Evolutionary conservation across 2,329 filamentous ascomycete genomes (phyloP), one percentile per base, ranked within the genome.

Genomic region (Myriosclerotinia scirpicola): DNA sequence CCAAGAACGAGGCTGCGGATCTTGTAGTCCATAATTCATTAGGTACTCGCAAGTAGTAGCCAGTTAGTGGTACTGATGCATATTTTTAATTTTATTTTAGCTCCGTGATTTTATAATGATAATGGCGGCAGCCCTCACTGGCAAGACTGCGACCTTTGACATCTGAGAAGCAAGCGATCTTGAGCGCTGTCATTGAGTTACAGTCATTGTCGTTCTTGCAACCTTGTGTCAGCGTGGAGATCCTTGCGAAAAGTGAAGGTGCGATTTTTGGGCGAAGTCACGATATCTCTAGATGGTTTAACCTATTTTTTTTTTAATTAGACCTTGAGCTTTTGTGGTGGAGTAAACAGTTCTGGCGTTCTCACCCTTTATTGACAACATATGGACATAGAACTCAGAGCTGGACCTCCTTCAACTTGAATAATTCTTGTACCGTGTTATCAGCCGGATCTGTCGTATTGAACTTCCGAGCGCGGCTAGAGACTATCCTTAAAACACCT

Each of bases 1-100:
- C 30, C 14, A 61, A 50, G 34, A 38, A 50, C 58, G 22, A 61
- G 58, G 58, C 58, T 61, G 44, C n/a, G 15, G 50, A 3, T 12
- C 26, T n/a, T 26, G 34, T 20, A 61, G 30, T 50, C 34, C n/a
- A 20, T 61, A 22, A 6, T 50, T 26, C 0, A 38, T 38, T 34
- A 22, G 34, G 8, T 38, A 26, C 50, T 14, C n/a, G n/a, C 20
- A 9, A 38, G 20, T 36, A 26, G 34, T 26, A 61, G 34, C n/a
- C 8, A 50, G 15, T 8, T 38, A 34, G 12, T 38, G 44, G 34
- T 17, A 11, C 20, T 50, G 15, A 3, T 44, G 30, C 38, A 38
- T 12, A 26, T 9, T 52, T 38, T 38, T 12, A 22, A 26, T 11
- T 50, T 61, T 12, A 22, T 26, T 5, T 50, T 61, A 14, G 30